Evolutionary conservation across 2,329 filamentous ascomycete genomes (phyloP).

Genomic region (Stromatinia cepivora): DNA sequence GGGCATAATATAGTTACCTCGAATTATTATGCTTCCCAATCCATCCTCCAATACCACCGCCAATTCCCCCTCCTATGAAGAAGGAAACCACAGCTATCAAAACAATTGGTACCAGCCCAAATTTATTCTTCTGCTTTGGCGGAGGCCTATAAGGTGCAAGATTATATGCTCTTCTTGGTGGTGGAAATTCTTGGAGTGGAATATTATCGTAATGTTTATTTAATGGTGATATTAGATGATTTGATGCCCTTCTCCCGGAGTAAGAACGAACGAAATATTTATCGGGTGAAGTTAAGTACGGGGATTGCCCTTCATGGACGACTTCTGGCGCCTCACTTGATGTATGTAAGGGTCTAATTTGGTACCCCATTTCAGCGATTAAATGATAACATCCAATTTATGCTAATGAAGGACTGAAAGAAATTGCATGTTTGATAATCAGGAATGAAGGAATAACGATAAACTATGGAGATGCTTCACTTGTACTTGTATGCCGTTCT

Average conservation of each 20-base stretch:
- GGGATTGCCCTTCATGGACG: constrained; percentile 16
- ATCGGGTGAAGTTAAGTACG: constrained; percentile 18
- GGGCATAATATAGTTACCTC: constrained; percentile 1
- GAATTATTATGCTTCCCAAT: constrained; percentile 6
- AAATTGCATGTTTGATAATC: constrained; percentile 14
- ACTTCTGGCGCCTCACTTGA: constrained; percentile 24
- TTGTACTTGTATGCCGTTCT: not conserved
- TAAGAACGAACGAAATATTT: constrained; percentile 25
- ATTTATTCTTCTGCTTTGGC: constrained; percentile 14
- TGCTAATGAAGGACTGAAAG: constrained; percentile 15
- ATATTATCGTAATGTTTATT: constrained; percentile 11
- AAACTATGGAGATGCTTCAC: not conserved
- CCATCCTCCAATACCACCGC: constrained; percentile 27
- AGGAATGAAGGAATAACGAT: constrained; percentile 19
- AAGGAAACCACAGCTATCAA: constrained; percentile 26
- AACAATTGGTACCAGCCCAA: constrained; percentile 23
- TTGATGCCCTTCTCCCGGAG: constrained; percentile 2
- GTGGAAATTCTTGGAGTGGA: constrained; percentile 2
- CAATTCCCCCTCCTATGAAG: constrained; percentile 28
- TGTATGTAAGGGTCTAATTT: constrained; percentile 10
- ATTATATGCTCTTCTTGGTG: constrained; percentile 18
- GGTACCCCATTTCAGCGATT: constrained; percentile 14
- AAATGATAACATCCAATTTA: not conserved
- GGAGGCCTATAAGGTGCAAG: not conserved
- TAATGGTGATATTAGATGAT: not conserved